Conservation (phyloP, 2,329 filamentous ascomycete species). For the Dothideomycetes sp. region DNA sequence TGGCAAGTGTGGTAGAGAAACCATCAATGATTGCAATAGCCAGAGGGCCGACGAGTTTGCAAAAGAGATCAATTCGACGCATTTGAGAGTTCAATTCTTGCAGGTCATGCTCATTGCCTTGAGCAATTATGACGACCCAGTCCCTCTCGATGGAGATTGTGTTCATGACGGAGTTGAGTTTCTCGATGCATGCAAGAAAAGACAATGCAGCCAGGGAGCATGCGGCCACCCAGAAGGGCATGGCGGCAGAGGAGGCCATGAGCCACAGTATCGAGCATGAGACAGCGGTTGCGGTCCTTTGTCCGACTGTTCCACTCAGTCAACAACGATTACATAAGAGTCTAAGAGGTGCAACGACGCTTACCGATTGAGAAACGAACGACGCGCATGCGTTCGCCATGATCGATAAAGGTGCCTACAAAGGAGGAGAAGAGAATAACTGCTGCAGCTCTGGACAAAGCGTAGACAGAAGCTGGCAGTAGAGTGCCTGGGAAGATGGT, state of each 20-base stretch:
- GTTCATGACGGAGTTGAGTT: constrained; percentile 54
- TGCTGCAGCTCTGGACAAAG: constrained; percentile 46
- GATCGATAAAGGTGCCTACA: constrained; percentile 51
- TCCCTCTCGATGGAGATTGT: constrained; percentile 60
- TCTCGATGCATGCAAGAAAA: constrained; percentile 56
- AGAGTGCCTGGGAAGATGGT: constrained; percentile 42
- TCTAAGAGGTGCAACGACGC: neutral
- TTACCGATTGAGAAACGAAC: constrained; percentile 28
- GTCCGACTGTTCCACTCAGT: constrained; percentile 17
- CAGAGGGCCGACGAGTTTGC: constrained; percentile 46
- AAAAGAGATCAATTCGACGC: constrained; percentile 48
- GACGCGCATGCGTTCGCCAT: constrained; percentile 26
- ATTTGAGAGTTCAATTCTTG: constrained; percentile 45
- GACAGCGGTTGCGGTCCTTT: constrained; percentile 19
- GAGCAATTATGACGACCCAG: constrained; percentile 48
- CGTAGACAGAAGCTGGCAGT: constrained; percentile 58
- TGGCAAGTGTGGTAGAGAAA: constrained; percentile 36
- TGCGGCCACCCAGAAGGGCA: constrained; percentile 7
- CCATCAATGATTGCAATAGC: constrained; percentile 39
- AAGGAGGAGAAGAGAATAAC: constrained; percentile 48
- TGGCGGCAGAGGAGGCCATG: constrained; percentile 8
- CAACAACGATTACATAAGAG: neutral
- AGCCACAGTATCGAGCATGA: constrained; percentile 7
- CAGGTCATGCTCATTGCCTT: constrained; percentile 22
- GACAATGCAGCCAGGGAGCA: constrained; percentile 26